phyloP scores from a whole-genome alignment of 306 rosid genomes.

The Fragaria iinumae region DNA sequence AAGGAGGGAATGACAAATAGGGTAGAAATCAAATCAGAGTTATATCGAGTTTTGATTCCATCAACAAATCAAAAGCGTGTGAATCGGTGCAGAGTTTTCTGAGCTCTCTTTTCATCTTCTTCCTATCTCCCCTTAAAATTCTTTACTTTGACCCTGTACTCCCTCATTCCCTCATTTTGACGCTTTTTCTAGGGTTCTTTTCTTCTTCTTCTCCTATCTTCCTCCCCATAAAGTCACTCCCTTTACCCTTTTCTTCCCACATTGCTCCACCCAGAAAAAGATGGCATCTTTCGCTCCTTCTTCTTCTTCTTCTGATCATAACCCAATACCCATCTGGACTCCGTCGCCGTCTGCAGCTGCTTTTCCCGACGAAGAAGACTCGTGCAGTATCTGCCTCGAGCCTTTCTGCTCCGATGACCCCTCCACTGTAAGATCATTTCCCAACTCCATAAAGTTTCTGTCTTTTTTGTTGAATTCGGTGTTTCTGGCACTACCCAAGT shows the following conservation, averaged over 20 bases:
- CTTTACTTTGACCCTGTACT: slow-evolving; percentile 43
- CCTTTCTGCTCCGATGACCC: slow-evolving; percentile 68
- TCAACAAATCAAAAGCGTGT: slow-evolving; percentile 53
- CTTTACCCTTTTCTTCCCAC: slow-evolving; percentile 6
- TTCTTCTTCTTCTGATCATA: slow-evolving; percentile 29
- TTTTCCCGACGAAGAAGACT: slow-evolving; percentile 65
- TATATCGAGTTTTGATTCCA: slow-evolving; percentile 39
- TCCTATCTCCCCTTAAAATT: slow-evolving; percentile 9
- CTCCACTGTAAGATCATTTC: slow-evolving; percentile 51
- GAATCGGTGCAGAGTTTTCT: slow-evolving; percentile 65
- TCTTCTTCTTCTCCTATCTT: slow-evolving; percentile 15
- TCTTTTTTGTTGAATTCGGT: not conserved
- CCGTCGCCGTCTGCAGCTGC: slow-evolving; percentile 32
- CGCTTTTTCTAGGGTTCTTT: slow-evolving; percentile 45
- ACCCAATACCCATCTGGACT: slow-evolving; percentile 15
- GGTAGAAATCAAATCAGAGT: not conserved
- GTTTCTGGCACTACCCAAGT: slow-evolving; percentile 4
- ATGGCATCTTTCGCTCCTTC: slow-evolving; percentile 45
- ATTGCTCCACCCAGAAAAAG: slow-evolving; percentile 18
- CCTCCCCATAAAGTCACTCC: slow-evolving; percentile 19
- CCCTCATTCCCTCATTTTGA: slow-evolving; percentile 8
- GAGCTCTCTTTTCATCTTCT: slow-evolving; percentile 18
- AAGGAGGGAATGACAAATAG: not conserved
- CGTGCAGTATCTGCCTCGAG: slow-evolving; percentile 85
- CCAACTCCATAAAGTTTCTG: not conserved